These are phyloP conservation scores for Xylaria palmicola DNA, from an alignment of 495 filamentous ascomycete species.

Conservation along the genomic window DNA sequence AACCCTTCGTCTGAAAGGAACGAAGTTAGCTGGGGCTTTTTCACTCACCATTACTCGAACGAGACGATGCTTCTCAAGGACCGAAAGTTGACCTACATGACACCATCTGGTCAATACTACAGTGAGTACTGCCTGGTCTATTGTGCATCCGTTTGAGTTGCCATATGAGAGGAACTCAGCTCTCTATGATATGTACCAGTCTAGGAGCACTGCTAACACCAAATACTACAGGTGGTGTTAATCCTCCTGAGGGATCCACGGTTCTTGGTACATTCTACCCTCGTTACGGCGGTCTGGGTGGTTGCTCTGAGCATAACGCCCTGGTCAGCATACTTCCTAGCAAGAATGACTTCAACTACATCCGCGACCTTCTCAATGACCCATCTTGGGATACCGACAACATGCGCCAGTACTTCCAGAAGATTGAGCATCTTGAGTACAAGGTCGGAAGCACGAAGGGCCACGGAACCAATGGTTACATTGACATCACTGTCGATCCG, in stretches of 20 bases:
- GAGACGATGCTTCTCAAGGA: constrained; percentile 34
- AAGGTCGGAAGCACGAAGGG: constrained; percentile 28
- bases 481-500: constrained; percentile 50
- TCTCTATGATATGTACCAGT: not conserved
- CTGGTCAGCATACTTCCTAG: constrained; percentile 41
- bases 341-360: constrained; percentile 47
- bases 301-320: constrained; percentile 52
- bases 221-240: constrained; percentile 33
- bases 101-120: constrained; percentile 32
- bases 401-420: constrained; percentile 51
- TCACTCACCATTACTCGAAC: constrained; percentile 44
- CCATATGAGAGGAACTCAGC: not conserved
- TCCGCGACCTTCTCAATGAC: constrained; percentile 48
- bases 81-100: constrained; percentile 41
- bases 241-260: constrained; percentile 42
- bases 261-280: constrained; percentile 51
- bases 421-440: constrained; percentile 57
- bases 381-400: constrained; percentile 43
- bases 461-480: constrained; percentile 60
- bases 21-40: constrained; percentile 43
- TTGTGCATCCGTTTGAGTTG: not conserved
- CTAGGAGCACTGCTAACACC: not conserved
- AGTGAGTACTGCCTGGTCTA: constrained; percentile 11
- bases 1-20: constrained; percentile 51
- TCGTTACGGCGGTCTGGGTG: constrained; percentile 49